These are phyloP conservation scores for Phlebiopsis flavidoalba DNA, from an alignment of 768 basidiomycete genomes.

Conservation along the genomic window DNA sequence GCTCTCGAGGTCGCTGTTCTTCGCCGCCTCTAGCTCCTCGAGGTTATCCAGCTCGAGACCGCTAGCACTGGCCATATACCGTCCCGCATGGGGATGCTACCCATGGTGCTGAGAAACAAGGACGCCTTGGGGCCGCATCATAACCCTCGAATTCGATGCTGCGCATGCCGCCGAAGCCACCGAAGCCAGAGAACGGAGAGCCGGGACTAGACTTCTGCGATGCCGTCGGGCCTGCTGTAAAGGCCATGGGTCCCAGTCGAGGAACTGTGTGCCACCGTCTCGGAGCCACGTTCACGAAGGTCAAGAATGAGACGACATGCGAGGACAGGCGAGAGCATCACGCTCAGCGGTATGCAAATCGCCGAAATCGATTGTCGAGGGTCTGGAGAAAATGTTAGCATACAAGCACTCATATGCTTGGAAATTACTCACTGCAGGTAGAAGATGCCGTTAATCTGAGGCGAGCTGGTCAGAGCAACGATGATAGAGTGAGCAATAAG, in stretches of 20 bases:
- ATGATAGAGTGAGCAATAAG: constrained; percentile 6
- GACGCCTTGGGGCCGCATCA: constrained; percentile 22
- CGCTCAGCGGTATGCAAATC: constrained; percentile 78
- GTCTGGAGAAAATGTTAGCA: constrained; percentile 37
- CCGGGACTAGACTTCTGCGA: constrained; percentile 22
- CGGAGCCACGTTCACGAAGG: constrained; percentile 75
- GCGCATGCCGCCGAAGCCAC: constrained; percentile 17
- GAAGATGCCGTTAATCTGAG: constrained; percentile 72
- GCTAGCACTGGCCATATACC: constrained; percentile 14
- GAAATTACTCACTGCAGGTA: constrained; percentile 66
- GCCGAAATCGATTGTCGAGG: constrained; percentile 79
- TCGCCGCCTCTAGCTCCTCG: constrained; percentile 14
- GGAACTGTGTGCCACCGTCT: constrained; percentile 70
- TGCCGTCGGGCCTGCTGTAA: constrained; percentile 23
- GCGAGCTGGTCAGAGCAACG: background rate
- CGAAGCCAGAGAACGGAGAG: constrained; percentile 23
- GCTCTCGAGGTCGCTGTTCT: constrained; percentile 16
- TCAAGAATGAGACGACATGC: constrained; percentile 82
- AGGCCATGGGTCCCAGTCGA: constrained; percentile 35
- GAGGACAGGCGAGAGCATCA: constrained; percentile 77
- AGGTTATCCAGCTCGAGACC: constrained; percentile 23
- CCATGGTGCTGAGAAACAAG: constrained; percentile 26
- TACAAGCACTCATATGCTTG: background rate
- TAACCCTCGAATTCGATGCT: constrained; percentile 19
- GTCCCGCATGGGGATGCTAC: constrained; percentile 20